A percentile compares a stretch with the other conserved stretches of the same genome.
phyloP scores from a whole-genome alignment of 768 basidiomycete genomes.

The Trametes meyenii region DNA sequence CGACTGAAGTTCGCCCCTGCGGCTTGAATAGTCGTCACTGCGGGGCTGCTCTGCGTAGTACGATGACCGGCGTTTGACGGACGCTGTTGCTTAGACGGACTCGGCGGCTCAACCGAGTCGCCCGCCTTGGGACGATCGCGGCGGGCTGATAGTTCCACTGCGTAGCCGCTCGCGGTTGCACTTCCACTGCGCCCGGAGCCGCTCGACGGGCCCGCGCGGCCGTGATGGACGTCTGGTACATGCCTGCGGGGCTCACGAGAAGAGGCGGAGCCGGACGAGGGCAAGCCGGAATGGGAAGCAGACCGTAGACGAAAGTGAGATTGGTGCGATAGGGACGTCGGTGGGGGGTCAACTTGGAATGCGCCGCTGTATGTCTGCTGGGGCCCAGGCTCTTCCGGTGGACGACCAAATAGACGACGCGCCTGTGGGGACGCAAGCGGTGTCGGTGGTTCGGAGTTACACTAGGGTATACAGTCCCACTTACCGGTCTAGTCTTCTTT shows the following conservation, averaged over 20 bases:
- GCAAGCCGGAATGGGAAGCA: background rate
- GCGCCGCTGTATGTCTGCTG: slow-evolving; percentile 12
- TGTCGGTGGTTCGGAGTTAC: background rate
- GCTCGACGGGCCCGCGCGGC: background rate
- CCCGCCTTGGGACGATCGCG: background rate
- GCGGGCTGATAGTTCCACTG: background rate
- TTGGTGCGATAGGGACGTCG: slow-evolving; percentile 3
- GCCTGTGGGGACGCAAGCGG: slow-evolving; percentile 4
- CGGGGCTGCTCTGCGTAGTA: background rate
- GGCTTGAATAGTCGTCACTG: slow-evolving; percentile 5
- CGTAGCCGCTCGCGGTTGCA: background rate
- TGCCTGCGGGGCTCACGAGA: background rate
- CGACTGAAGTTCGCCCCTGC: slow-evolving; percentile 10
- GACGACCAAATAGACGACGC: slow-evolving; percentile 19
- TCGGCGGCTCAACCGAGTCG: background rate
- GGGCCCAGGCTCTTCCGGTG: slow-evolving; percentile 11
- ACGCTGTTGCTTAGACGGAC: slow-evolving; percentile 1
- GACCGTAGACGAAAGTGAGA: background rate
- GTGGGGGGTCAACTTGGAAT: slow-evolving; percentile 8
- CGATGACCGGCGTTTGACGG: slow-evolving; percentile 3
- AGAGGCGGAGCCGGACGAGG: background rate
- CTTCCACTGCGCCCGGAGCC: background rate
- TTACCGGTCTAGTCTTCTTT: slow-evolving; percentile 16
- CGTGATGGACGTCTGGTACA: background rate
- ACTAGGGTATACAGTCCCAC: background rate